Base-by-base conservation (phyloP, 2,329 filamentous ascomycete genomes). In the Diaporthe nobilis region DNA sequence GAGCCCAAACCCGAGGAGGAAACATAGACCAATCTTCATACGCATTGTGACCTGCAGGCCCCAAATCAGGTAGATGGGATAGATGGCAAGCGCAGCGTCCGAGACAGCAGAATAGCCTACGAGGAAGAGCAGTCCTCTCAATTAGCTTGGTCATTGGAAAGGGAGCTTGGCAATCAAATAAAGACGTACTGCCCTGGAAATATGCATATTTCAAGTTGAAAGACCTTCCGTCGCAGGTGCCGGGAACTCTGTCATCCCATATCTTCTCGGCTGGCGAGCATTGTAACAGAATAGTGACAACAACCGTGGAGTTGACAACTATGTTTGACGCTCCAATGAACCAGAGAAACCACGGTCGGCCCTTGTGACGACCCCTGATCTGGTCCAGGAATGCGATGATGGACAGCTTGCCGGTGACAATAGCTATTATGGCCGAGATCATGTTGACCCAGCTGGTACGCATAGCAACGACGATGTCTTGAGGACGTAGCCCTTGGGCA, bases 131-230 rank as follows among this genome's bases (percentile, higher is more conserved):
- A n/a, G 31, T 25, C 20, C 34, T 13, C 25, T 34, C 42, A 31
- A 28, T 39, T 22, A 25, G 25, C 28, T 63, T 31, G n/a, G 31
- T 22, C 3, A 12, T 9, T 2, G 25, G 13, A 6, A 31, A 13
- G 55, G 4, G 25, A 22, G 5, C 7, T 49, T 34, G 20, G 3
- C 12, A 67, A 67, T 34, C 20, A 49, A 15, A 37, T 6, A 7
- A n/a, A 53, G 20, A 65, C 72, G 4, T 57, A 73, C 72, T 73
- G 49, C 72, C 72, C 44, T 73, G 72, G 7, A 73, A 73, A 31
- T 67, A 73, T 22, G 72, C 72, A 44, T 73, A 73, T 15, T 65
- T 67, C 17, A 37, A 15, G 42, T 57, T 67, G 17, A 67, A 44
- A 15, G 58, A 15, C 28, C 60, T n/a, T 3, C 51, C 39, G 5